Percentiles rank a stretch among this genome's conserved stretches.
Conservation (phyloP, 1,139 yeast species). For the Geotrichum cucujoidarum region DNA sequence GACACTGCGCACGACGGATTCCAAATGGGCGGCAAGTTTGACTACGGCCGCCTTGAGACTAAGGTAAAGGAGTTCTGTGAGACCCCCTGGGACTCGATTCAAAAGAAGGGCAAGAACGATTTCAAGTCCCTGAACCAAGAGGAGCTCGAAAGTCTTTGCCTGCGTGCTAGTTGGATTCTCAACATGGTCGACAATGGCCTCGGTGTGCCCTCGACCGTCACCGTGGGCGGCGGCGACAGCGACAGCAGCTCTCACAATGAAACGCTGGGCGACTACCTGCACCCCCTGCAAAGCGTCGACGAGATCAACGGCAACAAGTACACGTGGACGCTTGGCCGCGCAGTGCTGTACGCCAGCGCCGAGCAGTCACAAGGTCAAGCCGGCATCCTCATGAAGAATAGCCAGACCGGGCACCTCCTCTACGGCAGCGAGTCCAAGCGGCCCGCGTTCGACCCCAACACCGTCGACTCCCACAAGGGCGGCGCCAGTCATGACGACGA, state of each 20-base stretch:
- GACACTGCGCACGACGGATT: constrained; percentile 56
- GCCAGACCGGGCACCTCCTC: not conserved
- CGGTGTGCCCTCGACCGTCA: constrained; percentile 57
- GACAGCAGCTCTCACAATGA: constrained; percentile 17
- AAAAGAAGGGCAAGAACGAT: constrained; percentile 29
- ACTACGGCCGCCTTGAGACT: constrained; percentile 39
- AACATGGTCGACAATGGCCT: constrained; percentile 68
- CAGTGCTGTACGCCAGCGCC: constrained; percentile 55
- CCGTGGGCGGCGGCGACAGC: not conserved
- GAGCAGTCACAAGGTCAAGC: constrained; percentile 40
- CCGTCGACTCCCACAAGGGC: constrained; percentile 1
- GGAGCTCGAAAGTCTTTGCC: constrained; percentile 52
- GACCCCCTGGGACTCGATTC: constrained; percentile 43
- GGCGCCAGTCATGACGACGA: not conserved
- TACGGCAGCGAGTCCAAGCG: constrained; percentile 3
- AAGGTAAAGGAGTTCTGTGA: constrained; percentile 47
- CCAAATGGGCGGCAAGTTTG: constrained; percentile 39
- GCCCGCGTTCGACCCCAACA: constrained; percentile 5
- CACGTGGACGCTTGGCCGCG: constrained; percentile 83
- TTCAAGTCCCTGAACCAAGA: constrained; percentile 37
- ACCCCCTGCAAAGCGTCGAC: constrained; percentile 58
- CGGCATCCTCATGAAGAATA: constrained; percentile 32
- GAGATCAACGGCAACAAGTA: constrained; percentile 60
- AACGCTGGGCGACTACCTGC: constrained; percentile 29
- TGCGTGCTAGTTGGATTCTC: constrained; percentile 67